These are phyloP conservation scores for Chlamydomonas schloesseri DNA, from an alignment of 139 green algal species.

Conservation along the genomic window DNA sequence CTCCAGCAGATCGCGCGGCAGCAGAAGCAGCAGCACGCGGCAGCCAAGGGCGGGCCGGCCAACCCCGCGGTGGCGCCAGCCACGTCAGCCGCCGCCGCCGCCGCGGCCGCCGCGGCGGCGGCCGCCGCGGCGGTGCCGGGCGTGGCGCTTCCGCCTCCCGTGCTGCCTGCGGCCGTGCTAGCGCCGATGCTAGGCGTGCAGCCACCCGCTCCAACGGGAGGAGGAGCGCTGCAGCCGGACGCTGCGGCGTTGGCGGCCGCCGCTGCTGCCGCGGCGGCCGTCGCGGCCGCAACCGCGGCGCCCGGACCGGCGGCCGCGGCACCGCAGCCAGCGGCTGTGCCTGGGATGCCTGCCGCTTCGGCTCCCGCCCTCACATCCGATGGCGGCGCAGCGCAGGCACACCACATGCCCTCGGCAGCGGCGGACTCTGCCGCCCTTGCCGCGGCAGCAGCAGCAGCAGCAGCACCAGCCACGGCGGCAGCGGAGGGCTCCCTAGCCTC, in stretches of 20 bases:
- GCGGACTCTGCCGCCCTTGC: too few species aligned
- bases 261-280: background rate
- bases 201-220: too few species aligned
- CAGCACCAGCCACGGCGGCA: background rate
- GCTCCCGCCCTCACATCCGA: background rate
- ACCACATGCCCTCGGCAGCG: background rate
- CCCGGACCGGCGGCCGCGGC: background rate
- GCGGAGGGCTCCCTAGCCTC: background rate
- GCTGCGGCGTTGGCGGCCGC: background rate
- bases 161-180: background rate
- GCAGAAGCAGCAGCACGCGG: background rate
- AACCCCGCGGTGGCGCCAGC: too few species aligned
- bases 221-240: background rate
- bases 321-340: background rate
- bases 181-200: background rate
- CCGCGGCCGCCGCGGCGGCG: too few species aligned
- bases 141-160: background rate
- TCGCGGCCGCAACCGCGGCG: background rate
- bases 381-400: too few species aligned
- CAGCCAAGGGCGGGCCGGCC: background rate
- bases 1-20: background rate
- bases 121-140: background rate
- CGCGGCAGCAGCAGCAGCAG: too few species aligned
- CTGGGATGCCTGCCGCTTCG: background rate
- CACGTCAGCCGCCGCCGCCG: too few species aligned